Evolutionary conservation across 768 basidiomycete genomes (phyloP).

Genomic region (Xanthoconium stramineum): DNA sequence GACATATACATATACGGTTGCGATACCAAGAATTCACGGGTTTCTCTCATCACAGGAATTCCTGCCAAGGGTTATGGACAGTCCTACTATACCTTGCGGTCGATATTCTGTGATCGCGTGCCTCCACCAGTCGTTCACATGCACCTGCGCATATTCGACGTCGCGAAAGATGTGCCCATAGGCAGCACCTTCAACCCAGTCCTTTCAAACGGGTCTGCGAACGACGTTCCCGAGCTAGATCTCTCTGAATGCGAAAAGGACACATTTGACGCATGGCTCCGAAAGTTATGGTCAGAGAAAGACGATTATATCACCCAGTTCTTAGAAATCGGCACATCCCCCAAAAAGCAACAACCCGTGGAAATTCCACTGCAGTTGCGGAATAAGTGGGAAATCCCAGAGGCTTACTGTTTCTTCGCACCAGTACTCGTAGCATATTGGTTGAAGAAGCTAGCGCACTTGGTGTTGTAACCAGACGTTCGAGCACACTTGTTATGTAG

Average conservation of each 20-base stretch:
- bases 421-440: conserved; percentile 52
- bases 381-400: conserved; percentile 50
- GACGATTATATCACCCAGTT: conserved; percentile 74
- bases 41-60: conserved; percentile 47
- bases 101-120: conserved; percentile 77
- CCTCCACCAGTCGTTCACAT: conserved; percentile 86
- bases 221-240: conserved; percentile 41
- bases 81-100: conserved; percentile 83
- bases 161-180: conserved; percentile 64
- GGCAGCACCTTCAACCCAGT: conserved; percentile 48
- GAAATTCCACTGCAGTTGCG: conserved; percentile 62
- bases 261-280: conserved; percentile 80
- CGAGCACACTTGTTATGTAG: conserved; percentile 7
- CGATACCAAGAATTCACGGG: background rate
- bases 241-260: conserved; percentile 56
- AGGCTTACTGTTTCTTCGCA: conserved; percentile 70
- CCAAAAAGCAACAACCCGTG: conserved; percentile 29
- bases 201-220: conserved; percentile 27
- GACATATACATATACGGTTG: background rate
- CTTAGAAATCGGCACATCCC: conserved; percentile 50
- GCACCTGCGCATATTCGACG: conserved; percentile 79
- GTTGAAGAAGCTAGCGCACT: conserved; percentile 39
- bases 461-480: conserved; percentile 16
- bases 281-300: conserved; percentile 80
- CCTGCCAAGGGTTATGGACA: conserved; percentile 82